A percentile compares a stretch with the other conserved stretches of the same genome.
Conservation (phyloP, 1,139 yeast genomes). For the Debaryomyces udenii region DNA sequence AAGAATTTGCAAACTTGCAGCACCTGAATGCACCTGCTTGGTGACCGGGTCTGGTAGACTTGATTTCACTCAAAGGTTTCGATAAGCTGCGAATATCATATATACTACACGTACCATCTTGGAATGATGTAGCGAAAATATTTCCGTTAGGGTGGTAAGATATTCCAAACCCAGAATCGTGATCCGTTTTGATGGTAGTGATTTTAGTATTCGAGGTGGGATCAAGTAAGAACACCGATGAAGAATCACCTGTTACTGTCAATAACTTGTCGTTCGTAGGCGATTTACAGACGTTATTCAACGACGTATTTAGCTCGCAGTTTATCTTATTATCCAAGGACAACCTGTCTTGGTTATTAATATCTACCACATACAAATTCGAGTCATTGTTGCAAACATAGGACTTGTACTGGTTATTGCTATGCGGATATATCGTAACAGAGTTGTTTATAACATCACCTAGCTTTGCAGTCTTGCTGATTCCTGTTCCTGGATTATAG, state of each 20-base stretch:
- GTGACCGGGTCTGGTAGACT: constrained; percentile 63
- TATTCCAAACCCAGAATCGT: constrained; percentile 83
- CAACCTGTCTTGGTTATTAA: constrained; percentile 50
- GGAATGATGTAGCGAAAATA: constrained; percentile 79
- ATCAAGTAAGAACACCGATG: constrained; percentile 41
- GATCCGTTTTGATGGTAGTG: constrained; percentile 51
- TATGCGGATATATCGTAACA: constrained; percentile 56
- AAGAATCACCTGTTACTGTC: constrained; percentile 47
- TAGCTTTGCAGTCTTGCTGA: constrained; percentile 53
- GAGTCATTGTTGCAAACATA: constrained; percentile 84
- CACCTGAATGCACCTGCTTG: constrained; percentile 65
- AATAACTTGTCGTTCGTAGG: constrained; percentile 34
- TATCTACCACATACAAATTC: constrained; percentile 64
- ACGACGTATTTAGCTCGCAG: constrained; percentile 44
- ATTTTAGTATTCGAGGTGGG: constrained; percentile 28
- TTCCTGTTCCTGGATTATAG: constrained; percentile 51
- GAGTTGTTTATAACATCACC: constrained; percentile 87
- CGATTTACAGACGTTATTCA: constrained; percentile 41
- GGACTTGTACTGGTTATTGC: constrained; percentile 49
- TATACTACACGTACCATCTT: constrained; percentile 77
- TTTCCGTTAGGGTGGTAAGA: constrained; percentile 75
- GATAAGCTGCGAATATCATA: constrained; percentile 71
- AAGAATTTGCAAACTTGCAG: constrained; percentile 69
- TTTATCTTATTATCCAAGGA: constrained; percentile 31
- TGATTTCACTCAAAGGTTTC: constrained; percentile 54